phyloP scores from a whole-genome alignment of 495 filamentous ascomycete genomes.

The Talaromyces thailandensis region DNA sequence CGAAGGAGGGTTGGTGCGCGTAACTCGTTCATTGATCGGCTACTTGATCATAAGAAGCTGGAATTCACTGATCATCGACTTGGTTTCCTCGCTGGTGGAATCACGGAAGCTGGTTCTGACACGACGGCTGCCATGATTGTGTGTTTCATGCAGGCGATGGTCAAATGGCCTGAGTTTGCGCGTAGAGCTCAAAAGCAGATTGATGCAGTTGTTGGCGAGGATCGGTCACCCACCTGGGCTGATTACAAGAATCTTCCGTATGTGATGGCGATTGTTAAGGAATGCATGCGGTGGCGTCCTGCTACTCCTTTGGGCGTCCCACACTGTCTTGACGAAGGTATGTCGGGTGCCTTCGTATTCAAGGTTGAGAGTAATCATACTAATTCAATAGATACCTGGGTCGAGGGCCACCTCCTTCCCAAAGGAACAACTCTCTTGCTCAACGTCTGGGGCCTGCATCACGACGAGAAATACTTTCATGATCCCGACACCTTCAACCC shows the following conservation, averaged over 20 bases:
- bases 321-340: constrained; percentile 25
- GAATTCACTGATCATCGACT: constrained; percentile 25
- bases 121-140: constrained; percentile 21
- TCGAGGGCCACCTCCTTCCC: constrained; percentile 24
- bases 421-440: constrained; percentile 22
- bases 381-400: constrained; percentile 14
- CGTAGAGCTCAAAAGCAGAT: constrained; percentile 23
- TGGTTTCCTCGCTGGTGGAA: constrained; percentile 18
- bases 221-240: constrained; percentile 22
- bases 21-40: constrained; percentile 28
- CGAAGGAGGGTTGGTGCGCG: constrained; percentile 2
- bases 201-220: constrained; percentile 21
- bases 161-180: constrained; percentile 27
- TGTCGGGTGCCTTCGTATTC: not conserved
- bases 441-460: constrained; percentile 26
- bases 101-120: constrained; percentile 38
- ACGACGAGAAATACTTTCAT: constrained; percentile 22
- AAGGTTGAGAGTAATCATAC: not conserved
- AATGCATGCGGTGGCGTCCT: constrained; percentile 34
- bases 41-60: constrained; percentile 28
- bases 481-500: constrained; percentile 48
- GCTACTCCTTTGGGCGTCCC: constrained; percentile 38
- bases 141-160: constrained; percentile 37
- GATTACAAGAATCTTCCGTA: constrained; percentile 32
- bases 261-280: constrained; percentile 29